Evolutionary conservation across 805 yeast genomes (phyloP), one percentile per base, ranked within the genome.

Genomic region (Teunomyces cretensis): DNA sequence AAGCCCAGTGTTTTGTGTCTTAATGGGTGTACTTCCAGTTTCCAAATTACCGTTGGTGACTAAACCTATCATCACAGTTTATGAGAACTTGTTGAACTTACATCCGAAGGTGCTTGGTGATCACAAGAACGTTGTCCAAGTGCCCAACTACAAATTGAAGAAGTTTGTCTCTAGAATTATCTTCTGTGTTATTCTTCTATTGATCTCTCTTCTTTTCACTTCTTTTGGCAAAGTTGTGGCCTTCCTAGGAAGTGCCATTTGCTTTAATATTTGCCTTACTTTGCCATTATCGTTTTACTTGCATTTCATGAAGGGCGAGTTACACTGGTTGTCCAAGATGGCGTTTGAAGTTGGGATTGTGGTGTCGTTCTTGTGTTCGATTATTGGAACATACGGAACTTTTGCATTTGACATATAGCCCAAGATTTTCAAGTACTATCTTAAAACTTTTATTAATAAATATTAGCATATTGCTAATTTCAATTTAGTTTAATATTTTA

Each of bases 11-110:
- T 71, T 90, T 37, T 83, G 90, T 39, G 74, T 76, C 0, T 67
- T 86, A 33, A 85, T 89, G 77, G 86, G 95, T n/a, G 53, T 88
- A 6, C 79, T 90, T 17, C 96, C 97, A 1, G 62, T 89, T 26
- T 88, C 96, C 1, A 90, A 90, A 57, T 77, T 89, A 1, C 96
- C 97, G 0, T 72, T 89, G 33, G 84, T 84, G 52, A 87, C 91
- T 9, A 80, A 89, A 56, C 97, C 97, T 0, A 81, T 90, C 24
- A 79, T 87, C 27, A 75, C 91, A 1, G 81, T 89, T 1, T 57
- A 86, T 31, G 95, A 87, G 31, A 24, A 42, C 16, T 31, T 35
- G 7, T 50, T 49, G 38, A 37, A 31, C 38, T 36, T 49, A 12
- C 33, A 16, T 7, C 33, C 43, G 30, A 30, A 41, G 38, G n/a